Evolutionary conservation across 2,329 filamentous ascomycete genomes (phyloP).

Genomic region (Fusarium poae): DNA sequence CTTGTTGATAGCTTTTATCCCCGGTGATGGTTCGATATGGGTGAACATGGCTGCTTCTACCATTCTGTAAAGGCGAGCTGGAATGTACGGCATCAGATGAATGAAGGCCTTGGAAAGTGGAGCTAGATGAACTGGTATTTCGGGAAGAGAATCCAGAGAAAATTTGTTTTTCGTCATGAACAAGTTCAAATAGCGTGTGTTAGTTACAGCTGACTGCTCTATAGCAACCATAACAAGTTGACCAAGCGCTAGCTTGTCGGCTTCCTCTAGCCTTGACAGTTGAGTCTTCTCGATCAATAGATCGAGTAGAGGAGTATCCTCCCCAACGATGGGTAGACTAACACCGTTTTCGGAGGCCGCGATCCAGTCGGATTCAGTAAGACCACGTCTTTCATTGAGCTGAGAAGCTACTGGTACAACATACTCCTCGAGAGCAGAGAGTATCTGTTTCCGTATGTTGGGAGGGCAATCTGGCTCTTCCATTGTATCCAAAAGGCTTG

Average conservation of each 20-base stretch:
- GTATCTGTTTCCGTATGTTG: constrained; percentile 37
- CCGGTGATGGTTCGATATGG: constrained; percentile 43
- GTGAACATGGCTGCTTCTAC: constrained; percentile 36
- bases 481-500: constrained; percentile 48
- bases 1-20: constrained; percentile 43
- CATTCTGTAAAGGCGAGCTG: constrained; percentile 34
- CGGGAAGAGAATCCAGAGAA: constrained; percentile 39
- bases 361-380: constrained; percentile 50
- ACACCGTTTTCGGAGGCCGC: neutral
- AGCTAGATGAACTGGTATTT: constrained; percentile 39
- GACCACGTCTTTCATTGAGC: constrained; percentile 49
- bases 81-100: constrained; percentile 29
- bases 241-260: constrained; percentile 32
- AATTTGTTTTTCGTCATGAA: constrained; percentile 52
- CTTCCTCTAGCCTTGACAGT: neutral
- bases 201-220: constrained; percentile 48
- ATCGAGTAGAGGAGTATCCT: constrained; percentile 19
- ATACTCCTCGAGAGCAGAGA: constrained; percentile 47
- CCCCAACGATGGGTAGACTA: constrained; percentile 23
- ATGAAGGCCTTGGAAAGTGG: constrained; percentile 31
- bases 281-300: constrained; percentile 14
- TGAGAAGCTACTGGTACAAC: constrained; percentile 49
- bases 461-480: constrained; percentile 26
- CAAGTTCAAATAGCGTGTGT: constrained; percentile 51
- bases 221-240: constrained; percentile 45